Conservation (phyloP, 148 eudicot genomes). For the Silene latifolia region DNA sequence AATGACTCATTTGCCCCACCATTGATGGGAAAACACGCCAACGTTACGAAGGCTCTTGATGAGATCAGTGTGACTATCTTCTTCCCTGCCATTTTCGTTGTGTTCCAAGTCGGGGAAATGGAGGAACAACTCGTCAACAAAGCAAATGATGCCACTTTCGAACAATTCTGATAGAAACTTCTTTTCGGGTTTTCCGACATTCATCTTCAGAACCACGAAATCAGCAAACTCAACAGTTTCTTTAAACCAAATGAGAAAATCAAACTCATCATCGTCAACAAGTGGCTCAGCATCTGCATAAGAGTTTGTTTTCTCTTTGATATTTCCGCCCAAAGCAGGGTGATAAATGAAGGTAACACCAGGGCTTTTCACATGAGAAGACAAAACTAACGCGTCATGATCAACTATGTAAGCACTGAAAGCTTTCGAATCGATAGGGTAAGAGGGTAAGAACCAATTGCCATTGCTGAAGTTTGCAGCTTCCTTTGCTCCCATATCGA, state of each 20-base stretch:
- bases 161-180: conserved; percentile 58
- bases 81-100: conserved; percentile 28
- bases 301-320: conserved; percentile 34
- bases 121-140: conserved; percentile 74
- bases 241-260: conserved; percentile 67
- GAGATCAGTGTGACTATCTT: conserved; percentile 43
- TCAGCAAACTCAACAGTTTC: conserved; percentile 57
- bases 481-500: conserved; percentile 66
- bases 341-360: conserved; percentile 77
- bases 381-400: conserved; percentile 54
- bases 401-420: conserved; percentile 58
- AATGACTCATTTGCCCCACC: conserved; percentile 50
- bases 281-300: conserved; percentile 41
- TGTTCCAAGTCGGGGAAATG: conserved; percentile 43
- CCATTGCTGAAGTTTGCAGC: conserved; percentile 40
- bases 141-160: conserved; percentile 64
- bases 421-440: conserved; percentile 44
- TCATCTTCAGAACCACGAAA: conserved; percentile 75
- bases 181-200: conserved; percentile 46
- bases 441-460: conserved; percentile 48
- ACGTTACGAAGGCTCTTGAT: conserved; percentile 50
- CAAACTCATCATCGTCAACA: conserved; percentile 57
- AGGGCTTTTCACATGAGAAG: conserved; percentile 67
- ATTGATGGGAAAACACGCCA: conserved; percentile 75
- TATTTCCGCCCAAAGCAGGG: conserved; percentile 52